Conservation (phyloP, 768 basidiomycete species). For the Tulasnella sp. region DNA sequence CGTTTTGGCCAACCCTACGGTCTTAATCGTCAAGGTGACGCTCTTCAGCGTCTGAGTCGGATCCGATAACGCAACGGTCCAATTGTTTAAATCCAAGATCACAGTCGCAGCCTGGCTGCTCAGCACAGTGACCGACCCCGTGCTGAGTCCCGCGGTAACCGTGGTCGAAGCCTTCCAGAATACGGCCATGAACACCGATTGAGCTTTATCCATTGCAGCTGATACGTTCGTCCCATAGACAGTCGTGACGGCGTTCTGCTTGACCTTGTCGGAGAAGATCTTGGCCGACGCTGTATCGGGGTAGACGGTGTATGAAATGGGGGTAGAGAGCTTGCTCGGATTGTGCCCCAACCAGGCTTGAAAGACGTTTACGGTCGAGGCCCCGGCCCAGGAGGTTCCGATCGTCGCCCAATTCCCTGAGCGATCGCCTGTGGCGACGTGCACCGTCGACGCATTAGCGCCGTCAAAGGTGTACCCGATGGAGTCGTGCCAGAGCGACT, state of each 20-base stretch:
- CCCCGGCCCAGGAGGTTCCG: conserved; percentile 49
- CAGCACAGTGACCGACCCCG: too few relatives aligned
- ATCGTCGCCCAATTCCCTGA: conserved; percentile 51
- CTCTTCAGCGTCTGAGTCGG: background rate
- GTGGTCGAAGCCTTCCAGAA: conserved; percentile 44
- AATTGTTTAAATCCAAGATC: background rate
- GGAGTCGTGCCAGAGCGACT: conserved; percentile 49
- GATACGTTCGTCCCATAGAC: conserved; percentile 46
- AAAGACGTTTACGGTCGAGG: conserved; percentile 49
- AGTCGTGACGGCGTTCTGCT: conserved; percentile 24
- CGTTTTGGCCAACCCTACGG: too few relatives aligned
- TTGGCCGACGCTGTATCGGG: conserved; percentile 35
- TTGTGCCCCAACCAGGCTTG: conserved; percentile 44
- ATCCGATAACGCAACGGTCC: background rate
- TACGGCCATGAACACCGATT: conserved; percentile 35
- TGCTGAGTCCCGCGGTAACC: conserved; percentile 18
- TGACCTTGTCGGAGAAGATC: conserved; percentile 17
- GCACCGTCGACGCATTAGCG: conserved; percentile 17
- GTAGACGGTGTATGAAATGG: conserved; percentile 43
- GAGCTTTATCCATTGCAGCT: conserved; percentile 33
- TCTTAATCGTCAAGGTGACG: background rate
- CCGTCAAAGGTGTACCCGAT: conserved; percentile 48
- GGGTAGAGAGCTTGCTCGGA: conserved; percentile 21
- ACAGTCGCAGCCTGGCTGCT: background rate
- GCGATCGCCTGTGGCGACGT: conserved; percentile 34